phyloP scores from a whole-genome alignment of 169 alveolate species.

The Fabrea salina region DNA sequence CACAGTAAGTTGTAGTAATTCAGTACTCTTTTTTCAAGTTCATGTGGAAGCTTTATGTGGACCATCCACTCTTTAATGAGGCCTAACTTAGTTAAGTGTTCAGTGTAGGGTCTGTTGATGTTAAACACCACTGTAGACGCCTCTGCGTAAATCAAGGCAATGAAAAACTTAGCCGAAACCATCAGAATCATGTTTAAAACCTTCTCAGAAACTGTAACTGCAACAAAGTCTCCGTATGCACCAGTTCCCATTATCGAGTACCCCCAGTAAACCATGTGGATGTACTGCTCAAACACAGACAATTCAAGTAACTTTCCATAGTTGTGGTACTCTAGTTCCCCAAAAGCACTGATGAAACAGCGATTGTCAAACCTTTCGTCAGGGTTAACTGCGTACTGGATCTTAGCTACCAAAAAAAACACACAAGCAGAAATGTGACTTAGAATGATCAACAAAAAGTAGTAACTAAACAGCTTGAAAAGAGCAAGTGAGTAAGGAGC shows the following conservation, averaged over 20 bases:
- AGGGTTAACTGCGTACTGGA: constrained; percentile 31
- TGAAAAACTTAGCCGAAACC: constrained; percentile 39
- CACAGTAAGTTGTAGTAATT: constrained; percentile 43
- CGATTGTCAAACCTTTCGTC: constrained; percentile 34
- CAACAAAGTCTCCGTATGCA: constrained; percentile 55
- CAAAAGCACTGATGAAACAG: neutral
- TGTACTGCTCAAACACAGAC: constrained; percentile 37
- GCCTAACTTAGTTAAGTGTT: constrained; percentile 19
- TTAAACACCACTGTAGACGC: constrained; percentile 32
- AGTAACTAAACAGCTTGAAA: constrained; percentile 4
- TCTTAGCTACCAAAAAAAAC: constrained; percentile 34
- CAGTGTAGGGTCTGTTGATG: constrained; percentile 31
- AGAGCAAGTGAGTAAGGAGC: constrained; percentile 4
- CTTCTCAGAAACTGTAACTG: constrained; percentile 43
- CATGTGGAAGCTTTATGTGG: constrained; percentile 16
- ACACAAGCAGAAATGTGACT: constrained; percentile 42
- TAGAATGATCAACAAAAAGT: neutral
- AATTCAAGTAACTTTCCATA: constrained; percentile 24
- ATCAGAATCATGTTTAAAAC: constrained; percentile 31
- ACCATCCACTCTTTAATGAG: constrained; percentile 36
- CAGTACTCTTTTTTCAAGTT: constrained; percentile 32
- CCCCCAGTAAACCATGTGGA: constrained; percentile 32
- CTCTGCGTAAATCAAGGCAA: constrained; percentile 55
- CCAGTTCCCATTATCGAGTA: constrained; percentile 42
- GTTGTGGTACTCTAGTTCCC: neutral